These are phyloP conservation scores for Coemansia furcata DNA, from an alignment of 192 early-diverging fungal genomes.

Conservation along the genomic window DNA sequence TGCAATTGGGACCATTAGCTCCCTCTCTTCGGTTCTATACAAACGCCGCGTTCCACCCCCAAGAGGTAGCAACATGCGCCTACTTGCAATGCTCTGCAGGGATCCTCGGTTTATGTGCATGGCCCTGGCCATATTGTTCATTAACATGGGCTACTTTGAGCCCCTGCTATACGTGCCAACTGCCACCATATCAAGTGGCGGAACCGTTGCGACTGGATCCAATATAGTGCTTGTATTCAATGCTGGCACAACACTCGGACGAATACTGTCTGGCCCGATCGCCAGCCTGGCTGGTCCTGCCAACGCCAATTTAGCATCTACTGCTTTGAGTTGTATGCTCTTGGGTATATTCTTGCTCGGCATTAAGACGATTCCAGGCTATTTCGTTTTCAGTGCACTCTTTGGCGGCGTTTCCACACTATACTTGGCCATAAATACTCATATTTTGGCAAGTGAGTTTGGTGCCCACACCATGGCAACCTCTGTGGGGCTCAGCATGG, in stretches of 20 bases:
- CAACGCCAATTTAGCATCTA: conserved; percentile 26
- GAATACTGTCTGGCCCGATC: conserved; percentile 26
- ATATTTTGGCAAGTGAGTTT: conserved; percentile 21
- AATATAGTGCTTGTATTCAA: conserved; percentile 33
- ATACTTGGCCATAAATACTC: conserved; percentile 39
- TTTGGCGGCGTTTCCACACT: conserved; percentile 38
- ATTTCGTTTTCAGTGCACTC: conserved; percentile 32
- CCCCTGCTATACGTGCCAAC: too few relatives aligned
- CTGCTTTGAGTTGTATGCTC: conserved; percentile 13
- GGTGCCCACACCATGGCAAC: conserved; percentile 11
- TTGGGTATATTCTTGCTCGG: conserved; percentile 37
- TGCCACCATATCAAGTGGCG: neutral
- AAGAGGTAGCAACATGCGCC: too few relatives aligned
- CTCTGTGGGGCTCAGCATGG: conserved; percentile 25
- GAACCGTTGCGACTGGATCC: conserved; percentile 10
- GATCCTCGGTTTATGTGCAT: too few relatives aligned
- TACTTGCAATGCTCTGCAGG: too few relatives aligned
- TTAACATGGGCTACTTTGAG: neutral
- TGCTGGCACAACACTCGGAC: conserved; percentile 21
- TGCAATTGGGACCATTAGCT: conserved; percentile 28
- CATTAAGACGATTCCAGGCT: conserved; percentile 13
- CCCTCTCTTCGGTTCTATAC: too few relatives aligned
- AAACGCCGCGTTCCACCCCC: too few relatives aligned
- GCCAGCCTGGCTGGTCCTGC: conserved; percentile 34
- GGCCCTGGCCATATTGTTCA: too few relatives aligned